Evolutionary conservation across 805 yeast species (phyloP).

Genomic region (Wickerhamiella spandovensis): DNA sequence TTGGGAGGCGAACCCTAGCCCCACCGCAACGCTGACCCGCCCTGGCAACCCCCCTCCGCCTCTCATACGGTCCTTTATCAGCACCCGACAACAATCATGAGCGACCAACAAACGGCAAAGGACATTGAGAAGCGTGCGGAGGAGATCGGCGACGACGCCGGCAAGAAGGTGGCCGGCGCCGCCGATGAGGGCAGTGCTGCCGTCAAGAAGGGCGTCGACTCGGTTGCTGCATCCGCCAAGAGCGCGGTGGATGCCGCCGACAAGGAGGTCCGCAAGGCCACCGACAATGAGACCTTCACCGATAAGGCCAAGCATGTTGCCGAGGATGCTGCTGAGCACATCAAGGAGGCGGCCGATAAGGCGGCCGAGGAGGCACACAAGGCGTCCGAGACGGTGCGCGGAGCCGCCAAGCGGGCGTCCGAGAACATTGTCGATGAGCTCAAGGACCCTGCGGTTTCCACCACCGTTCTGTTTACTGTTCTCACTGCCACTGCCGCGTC

Average conservation of each 20-base stretch:
- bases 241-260: conserved; percentile 2
- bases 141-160: conserved; percentile 6
- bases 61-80: not conserved
- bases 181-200: not conserved
- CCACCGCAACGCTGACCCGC: not conserved
- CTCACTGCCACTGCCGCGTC: conserved; percentile 21
- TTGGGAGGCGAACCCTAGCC: not conserved
- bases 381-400: conserved; percentile 9
- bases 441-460: conserved; percentile 19
- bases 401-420: conserved; percentile 11
- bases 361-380: conserved; percentile 4
- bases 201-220: not conserved
- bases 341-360: conserved; percentile 4
- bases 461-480: conserved; percentile 19
- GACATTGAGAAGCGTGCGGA: not conserved
- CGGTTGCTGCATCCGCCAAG: not conserved
- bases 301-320: conserved; percentile 6
- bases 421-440: conserved; percentile 17
- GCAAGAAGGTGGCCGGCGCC: conserved; percentile 1
- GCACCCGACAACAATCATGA: not conserved
- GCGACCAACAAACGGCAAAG: not conserved
- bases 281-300: conserved; percentile 2
- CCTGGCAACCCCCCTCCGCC: not conserved
- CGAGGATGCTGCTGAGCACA: conserved; percentile 1
- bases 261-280: conserved; percentile 4